Percentiles rank a stretch among this genome's conserved stretches.
Evolutionary conservation across 1,284 basidiomycete genomes (phyloP).

Genomic region (Coriolopsis trogii): DNA sequence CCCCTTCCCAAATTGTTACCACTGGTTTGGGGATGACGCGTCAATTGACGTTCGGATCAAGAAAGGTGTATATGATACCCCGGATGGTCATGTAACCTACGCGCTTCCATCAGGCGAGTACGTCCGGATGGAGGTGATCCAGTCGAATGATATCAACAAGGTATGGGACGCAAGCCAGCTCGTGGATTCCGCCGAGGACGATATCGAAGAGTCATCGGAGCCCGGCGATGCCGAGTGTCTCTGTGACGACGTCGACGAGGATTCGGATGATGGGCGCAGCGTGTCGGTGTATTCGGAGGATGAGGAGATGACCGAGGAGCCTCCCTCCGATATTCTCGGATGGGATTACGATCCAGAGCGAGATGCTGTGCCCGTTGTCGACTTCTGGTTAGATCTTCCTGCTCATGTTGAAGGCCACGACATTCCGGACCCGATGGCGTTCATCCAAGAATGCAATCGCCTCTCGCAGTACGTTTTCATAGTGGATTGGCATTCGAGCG

Average conservation of each 20-base stretch:
- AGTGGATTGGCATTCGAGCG: no score
- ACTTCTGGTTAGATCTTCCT: slow-evolving; percentile 9
- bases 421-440: neutral
- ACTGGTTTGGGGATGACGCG: slow-evolving; percentile 3
- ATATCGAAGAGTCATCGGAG: neutral
- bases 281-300: no score
- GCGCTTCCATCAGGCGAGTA: neutral
- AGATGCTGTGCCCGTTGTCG: neutral
- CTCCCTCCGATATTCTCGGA: neutral
- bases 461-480: neutral
- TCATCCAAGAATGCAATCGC: neutral
- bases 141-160: neutral
- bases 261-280: no score
- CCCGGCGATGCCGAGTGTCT: neutral
- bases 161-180: neutral
- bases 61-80: neutral
- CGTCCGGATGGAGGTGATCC: neutral
- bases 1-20: slow-evolving; percentile 7
- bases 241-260: no score
- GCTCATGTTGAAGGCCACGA: neutral
- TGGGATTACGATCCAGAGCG: neutral
- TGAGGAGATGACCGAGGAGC: no score
- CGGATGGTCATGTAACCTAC: neutral
- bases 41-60: neutral
- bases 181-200: no score